Percentiles rank a stretch among this genome's conserved stretches.
phyloP scores from a whole-genome alignment of 352 stramenopile species.

The Pythium phragmitis region DNA sequence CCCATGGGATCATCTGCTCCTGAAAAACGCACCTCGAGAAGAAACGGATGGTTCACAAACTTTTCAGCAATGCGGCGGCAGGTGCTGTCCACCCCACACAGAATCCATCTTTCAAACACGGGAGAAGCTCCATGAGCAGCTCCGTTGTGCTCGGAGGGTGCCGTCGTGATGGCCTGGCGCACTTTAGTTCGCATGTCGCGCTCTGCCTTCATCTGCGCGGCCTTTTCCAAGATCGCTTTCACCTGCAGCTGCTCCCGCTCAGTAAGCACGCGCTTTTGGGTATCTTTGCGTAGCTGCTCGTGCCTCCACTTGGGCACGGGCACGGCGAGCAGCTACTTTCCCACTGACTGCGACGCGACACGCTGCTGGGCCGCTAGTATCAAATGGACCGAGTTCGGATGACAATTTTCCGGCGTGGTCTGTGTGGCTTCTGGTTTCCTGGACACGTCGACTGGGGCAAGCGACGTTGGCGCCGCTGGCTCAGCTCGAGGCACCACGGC shows the following conservation, averaged over 20 bases:
- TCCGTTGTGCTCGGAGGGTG: not conserved
- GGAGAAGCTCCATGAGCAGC: not conserved
- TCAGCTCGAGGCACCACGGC: too few relatives aligned
- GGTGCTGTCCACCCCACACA: conserved; percentile 39
- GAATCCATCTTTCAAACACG: conserved; percentile 30
- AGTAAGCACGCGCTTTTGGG: not conserved
- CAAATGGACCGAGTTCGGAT: conserved; percentile 41
- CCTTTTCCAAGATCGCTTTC: conserved; percentile 16
- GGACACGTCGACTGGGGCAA: too few relatives aligned
- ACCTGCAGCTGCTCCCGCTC: conserved; percentile 12
- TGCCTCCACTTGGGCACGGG: conserved; percentile 14
- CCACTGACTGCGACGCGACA: not conserved
- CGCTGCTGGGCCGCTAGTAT: too few relatives aligned
- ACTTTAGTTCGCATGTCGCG: conserved; percentile 13
- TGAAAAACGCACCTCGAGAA: conserved; percentile 51
- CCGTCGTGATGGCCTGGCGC: not conserved
- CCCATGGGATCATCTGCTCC: not conserved
- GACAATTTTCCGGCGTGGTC: too few relatives aligned
- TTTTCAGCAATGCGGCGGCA: conserved; percentile 17
- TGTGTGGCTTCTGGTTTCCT: too few relatives aligned
- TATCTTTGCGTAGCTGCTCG: conserved; percentile 13
- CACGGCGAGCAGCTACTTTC: not conserved
- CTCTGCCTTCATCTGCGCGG: conserved; percentile 12
- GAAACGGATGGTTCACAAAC: conserved; percentile 63
- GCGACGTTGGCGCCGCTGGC: too few relatives aligned